Evolutionary conservation across 163 green algal genomes (phyloP), one percentile per base, ranked within the genome.

Genomic region (Volvox carteri): DNA sequence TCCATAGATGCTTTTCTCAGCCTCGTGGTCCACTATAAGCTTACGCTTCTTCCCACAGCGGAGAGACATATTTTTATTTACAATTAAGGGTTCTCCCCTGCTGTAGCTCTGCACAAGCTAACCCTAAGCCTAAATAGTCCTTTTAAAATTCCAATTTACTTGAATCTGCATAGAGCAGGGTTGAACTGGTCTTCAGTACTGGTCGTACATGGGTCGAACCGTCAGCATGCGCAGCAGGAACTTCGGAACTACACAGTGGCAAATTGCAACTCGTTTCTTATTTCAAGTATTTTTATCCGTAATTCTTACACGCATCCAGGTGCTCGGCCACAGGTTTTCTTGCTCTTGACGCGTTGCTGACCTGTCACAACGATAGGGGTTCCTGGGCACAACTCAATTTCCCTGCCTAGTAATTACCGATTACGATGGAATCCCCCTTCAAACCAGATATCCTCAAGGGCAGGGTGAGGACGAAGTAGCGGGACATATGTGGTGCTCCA

Each of bases 1-100:
- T 4, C 37, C 67, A 84, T 95, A 94, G 44, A 93, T 78, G 19
- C 85, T 92, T 28, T 90, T 78, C 65, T 95, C 93, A 7, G 87
- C 90, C 7, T 95, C 93, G 23, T 91, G 28, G 62, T 94, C 93
- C 6, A 93, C 68, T 14, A 93, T 76, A 7, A 72, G 23, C 60
- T 93, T 92, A 21, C 93, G 80, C 90, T 94, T 95, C 86, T 95
- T 95, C 42, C 91, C 92, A 48, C 88, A 93, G 12, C 78, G 52
- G 1, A 89, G 52, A 19, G 84, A 84, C 84, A 84, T 87, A 76
- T 35, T 85, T 30, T n/a, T n/a, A n/a, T n/a, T n/a, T n/a, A n/a
- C n/a, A n/a, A n/a, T n/a, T n/a, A n/a, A n/a, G n/a, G n/a, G n/a
- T n/a, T n/a, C n/a, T n/a, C n/a, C n/a, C n/a, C n/a, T n/a, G n/a